Conservation (phyloP, 2,329 filamentous ascomycete genomes). For the Pyricularia grisea region DNA sequence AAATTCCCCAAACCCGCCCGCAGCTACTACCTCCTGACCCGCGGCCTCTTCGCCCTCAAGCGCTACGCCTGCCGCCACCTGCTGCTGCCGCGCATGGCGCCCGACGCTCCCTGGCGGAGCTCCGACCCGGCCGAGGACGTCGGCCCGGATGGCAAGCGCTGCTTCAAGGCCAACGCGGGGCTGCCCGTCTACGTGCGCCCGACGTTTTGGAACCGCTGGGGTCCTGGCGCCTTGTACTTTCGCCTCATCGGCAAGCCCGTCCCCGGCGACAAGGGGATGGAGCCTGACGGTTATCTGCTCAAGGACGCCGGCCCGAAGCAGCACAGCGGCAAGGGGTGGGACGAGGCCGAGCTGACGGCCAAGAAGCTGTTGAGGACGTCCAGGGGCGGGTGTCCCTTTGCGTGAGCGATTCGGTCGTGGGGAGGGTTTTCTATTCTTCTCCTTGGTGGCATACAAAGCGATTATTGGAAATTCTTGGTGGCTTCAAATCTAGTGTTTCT, state of each 20-base stretch:
- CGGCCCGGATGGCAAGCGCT: slow-evolving; percentile 26
- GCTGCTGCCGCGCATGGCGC: slow-evolving; percentile 43
- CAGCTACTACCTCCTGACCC: slow-evolving; percentile 20
- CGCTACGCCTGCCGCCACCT: slow-evolving; percentile 49
- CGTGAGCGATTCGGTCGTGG: not conserved
- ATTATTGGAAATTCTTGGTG: too few relatives aligned
- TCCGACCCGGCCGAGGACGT: slow-evolving; percentile 2
- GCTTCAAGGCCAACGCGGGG: not conserved
- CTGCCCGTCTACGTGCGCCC: slow-evolving; percentile 55
- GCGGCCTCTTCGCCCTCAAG: slow-evolving; percentile 37
- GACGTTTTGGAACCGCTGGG: slow-evolving; percentile 54
- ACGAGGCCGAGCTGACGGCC: slow-evolving; percentile 21
- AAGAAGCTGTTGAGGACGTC: not conserved
- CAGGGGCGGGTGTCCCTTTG: slow-evolving; percentile 3
- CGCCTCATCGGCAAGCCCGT: slow-evolving; percentile 32
- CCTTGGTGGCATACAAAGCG: not conserved
- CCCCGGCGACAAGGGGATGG: slow-evolving; percentile 32
- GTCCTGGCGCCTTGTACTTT: slow-evolving; percentile 40
- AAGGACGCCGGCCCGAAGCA: slow-evolving; percentile 53
- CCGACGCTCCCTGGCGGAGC: slow-evolving; percentile 13
- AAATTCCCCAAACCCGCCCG: slow-evolving; percentile 48
- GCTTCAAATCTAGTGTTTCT: too few relatives aligned
- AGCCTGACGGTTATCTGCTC: slow-evolving; percentile 42
- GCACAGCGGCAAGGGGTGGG: slow-evolving; percentile 41
- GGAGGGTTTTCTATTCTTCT: not conserved